These are phyloP conservation scores for Sporothrix inflata DNA, from an alignment of 2,329 filamentous ascomycete species.

Conservation along the genomic window DNA sequence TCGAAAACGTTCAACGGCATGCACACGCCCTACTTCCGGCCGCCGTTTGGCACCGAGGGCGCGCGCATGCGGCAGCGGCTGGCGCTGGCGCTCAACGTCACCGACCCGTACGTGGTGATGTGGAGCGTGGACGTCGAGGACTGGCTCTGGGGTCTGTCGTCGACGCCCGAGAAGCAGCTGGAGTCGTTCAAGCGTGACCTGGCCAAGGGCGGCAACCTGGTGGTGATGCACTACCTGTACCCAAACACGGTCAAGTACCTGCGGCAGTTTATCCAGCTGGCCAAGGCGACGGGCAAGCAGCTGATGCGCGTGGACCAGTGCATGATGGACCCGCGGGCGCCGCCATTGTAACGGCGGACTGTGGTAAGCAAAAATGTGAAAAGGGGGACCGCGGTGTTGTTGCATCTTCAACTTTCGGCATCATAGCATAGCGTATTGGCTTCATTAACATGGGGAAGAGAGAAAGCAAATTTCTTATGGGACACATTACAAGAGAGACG, in stretches of 20 bases:
- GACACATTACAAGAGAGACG: background rate
- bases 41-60: slow-evolving; percentile 70
- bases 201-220: slow-evolving; percentile 62
- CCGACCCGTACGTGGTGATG: slow-evolving; percentile 62
- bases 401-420: background rate
- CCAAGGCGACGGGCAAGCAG: slow-evolving; percentile 65
- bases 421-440: slow-evolving; percentile 18
- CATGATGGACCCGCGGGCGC: slow-evolving; percentile 44
- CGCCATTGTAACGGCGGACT: slow-evolving; percentile 34
- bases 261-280: slow-evolving; percentile 65
- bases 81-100: slow-evolving; percentile 53
- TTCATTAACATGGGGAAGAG: background rate
- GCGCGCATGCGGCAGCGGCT: slow-evolving; percentile 67
- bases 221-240: slow-evolving; percentile 72
- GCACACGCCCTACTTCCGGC: slow-evolving; percentile 62
- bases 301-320: slow-evolving; percentile 45
- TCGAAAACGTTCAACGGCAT: slow-evolving; percentile 43
- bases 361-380: background rate
- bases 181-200: slow-evolving; percentile 67
- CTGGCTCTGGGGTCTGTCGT: slow-evolving; percentile 66
- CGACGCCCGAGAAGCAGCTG: slow-evolving; percentile 68
- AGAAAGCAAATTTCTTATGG: background rate
- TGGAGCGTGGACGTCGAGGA: slow-evolving; percentile 75
- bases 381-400: background rate
- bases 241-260: slow-evolving; percentile 66